Evolutionary conservation across 1,284 basidiomycete genomes (phyloP).

Genomic region (Caloboletus inedulis): DNA sequence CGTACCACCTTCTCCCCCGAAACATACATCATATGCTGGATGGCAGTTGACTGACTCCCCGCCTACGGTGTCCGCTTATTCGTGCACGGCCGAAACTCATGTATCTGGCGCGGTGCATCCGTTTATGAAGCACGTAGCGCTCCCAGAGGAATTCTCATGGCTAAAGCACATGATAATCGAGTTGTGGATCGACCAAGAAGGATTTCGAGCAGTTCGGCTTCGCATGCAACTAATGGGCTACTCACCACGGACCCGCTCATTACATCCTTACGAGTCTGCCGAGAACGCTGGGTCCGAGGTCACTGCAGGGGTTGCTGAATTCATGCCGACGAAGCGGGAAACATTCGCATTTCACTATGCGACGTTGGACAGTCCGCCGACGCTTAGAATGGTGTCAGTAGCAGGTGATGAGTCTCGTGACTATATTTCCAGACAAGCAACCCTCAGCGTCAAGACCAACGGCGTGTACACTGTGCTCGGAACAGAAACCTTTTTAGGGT

Average conservation of each 20-base stretch:
- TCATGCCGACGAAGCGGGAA: slow-evolving; percentile 57
- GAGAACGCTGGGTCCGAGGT: slow-evolving; percentile 26
- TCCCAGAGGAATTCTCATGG: slow-evolving; percentile 47
- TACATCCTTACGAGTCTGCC: slow-evolving; percentile 28
- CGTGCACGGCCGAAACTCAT: slow-evolving; percentile 5
- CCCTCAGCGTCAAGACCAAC: slow-evolving; percentile 59
- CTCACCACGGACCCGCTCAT: slow-evolving; percentile 35
- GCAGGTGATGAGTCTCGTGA: slow-evolving; percentile 65
- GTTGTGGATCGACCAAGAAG: slow-evolving; percentile 77
- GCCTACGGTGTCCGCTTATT: not conserved
- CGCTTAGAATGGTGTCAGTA: slow-evolving; percentile 61
- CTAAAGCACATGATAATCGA: slow-evolving; percentile 54
- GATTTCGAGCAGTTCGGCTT: slow-evolving; percentile 60
- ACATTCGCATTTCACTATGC: slow-evolving; percentile 68
- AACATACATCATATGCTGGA: slow-evolving; percentile 1
- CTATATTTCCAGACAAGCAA: slow-evolving; percentile 69
- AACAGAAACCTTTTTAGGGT: slow-evolving; percentile 43
- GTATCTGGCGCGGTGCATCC: slow-evolving; percentile 13
- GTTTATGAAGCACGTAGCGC: slow-evolving; percentile 15
- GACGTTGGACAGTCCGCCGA: slow-evolving; percentile 63
- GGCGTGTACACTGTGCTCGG: slow-evolving; percentile 74
- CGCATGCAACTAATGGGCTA: slow-evolving; percentile 58
- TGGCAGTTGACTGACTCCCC: slow-evolving; percentile 14
- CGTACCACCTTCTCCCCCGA: slow-evolving; percentile 3
- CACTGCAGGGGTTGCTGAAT: slow-evolving; percentile 50